phyloP scores from a whole-genome alignment of 495 filamentous ascomycete species.

The Hypoxylon trugodes region DNA sequence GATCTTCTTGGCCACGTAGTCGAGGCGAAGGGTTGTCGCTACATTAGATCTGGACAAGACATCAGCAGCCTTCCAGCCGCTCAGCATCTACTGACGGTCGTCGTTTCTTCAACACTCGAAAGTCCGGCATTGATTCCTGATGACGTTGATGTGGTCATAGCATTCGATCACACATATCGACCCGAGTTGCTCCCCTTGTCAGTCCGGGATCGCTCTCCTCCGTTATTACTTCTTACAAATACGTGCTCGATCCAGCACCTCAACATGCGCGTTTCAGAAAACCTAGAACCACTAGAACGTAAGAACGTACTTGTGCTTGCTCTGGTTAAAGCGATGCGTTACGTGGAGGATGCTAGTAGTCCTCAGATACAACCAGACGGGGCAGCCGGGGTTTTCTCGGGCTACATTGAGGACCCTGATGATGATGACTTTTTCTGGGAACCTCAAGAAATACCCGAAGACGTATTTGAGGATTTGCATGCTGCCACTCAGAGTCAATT shows the following conservation, averaged over 20 bases:
- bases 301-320: constrained; percentile 53
- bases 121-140: constrained; percentile 25
- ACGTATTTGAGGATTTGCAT: constrained; percentile 48
- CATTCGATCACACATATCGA: constrained; percentile 52
- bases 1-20: constrained; percentile 52
- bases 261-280: constrained; percentile 46
- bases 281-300: constrained; percentile 46
- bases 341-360: constrained; percentile 42
- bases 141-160: constrained; percentile 49
- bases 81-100: constrained; percentile 29
- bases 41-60: constrained; percentile 38
- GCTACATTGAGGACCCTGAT: constrained; percentile 43
- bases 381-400: constrained; percentile 49
- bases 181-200: constrained; percentile 21
- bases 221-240: constrained; percentile 48
- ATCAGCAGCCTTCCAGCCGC: constrained; percentile 21
- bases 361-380: constrained; percentile 41
- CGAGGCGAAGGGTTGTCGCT: constrained; percentile 36
- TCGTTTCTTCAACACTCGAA: constrained; percentile 35
- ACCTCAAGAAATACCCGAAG: constrained; percentile 45
- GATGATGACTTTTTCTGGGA: constrained; percentile 47
- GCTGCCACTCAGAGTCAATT: constrained; percentile 13
- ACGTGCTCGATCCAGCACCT: constrained; percentile 57
- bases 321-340: constrained; percentile 40
- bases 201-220: constrained; percentile 24